These are phyloP conservation scores for Jasminum sambac DNA, from an alignment of 257 asterid species.

Conservation along the genomic window DNA sequence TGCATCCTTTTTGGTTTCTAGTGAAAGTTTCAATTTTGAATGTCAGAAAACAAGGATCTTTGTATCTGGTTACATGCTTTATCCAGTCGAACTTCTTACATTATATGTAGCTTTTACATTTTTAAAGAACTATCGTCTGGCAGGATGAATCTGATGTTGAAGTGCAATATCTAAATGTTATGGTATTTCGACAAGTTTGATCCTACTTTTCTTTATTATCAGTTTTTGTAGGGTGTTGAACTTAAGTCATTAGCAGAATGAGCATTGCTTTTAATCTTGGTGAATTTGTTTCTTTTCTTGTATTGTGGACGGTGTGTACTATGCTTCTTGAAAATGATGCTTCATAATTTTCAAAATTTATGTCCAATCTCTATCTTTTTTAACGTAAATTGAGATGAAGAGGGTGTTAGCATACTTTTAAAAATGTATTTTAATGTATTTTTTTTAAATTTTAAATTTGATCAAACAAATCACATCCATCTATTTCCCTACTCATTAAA, in stretches of 20 bases:
- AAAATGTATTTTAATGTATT: too few relatives aligned
- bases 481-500: too few relatives aligned
- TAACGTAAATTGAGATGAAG: too few relatives aligned
- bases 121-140: neutral
- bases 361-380: neutral
- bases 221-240: neutral
- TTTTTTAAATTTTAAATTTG: too few relatives aligned
- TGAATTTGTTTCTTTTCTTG: neutral
- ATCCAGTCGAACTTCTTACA: neutral
- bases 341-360: neutral
- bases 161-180: neutral
- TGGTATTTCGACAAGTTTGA: neutral
- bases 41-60: conserved; percentile 2
- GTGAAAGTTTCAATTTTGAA: conserved; percentile 6
- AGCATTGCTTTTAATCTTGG: neutral
- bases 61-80: neutral
- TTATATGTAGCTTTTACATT: conserved; percentile 5
- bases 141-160: conserved; percentile 10
- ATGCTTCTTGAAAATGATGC: neutral
- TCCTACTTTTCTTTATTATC: neutral
- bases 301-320: neutral
- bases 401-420: too few relatives aligned
- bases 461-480: too few relatives aligned
- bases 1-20: conserved; percentile 25
- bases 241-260: neutral